Base-by-base conservation (phyloP, 306 rosid genomes). In the Cucumis hystrix region DNA sequence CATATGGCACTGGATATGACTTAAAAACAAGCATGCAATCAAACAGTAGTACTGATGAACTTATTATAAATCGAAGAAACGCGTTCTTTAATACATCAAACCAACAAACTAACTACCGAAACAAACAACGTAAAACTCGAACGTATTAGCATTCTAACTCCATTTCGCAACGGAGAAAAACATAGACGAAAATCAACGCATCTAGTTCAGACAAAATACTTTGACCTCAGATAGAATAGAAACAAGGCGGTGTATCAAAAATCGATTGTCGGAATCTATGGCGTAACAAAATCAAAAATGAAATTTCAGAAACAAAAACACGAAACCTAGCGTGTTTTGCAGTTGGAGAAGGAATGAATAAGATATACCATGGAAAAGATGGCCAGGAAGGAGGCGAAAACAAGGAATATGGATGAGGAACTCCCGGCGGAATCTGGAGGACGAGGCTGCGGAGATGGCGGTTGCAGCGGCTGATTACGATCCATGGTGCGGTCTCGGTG, bases 321-420 rank as follows among this genome's bases (percentile, higher is more conserved):
- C 23, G 52, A 54, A 75, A n/a, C 56, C 55, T 68, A 21, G 37
- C 35, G 55, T 37, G 57, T 68, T 68, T 68, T 7, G 37, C 56
- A 74, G 33, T 4, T 54, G 6, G 66, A 52, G 10, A 21, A 75
- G 40, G 75, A 79, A 58, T 21, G 37, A 7, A 74, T 9, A 6
- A 54, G 66, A 35, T 92, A 93, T 92, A 93, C 95, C 87, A 87
- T 4, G 77, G 84, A 81, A 79, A 78, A 76, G 57, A 86, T 71
- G 84, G 81, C 87, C 23, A 90, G 1, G 88, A 92, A 80, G 4
- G 65, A 67, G 62, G 86, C 55, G 54, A 87, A 69, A 58, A 83
- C 77, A 0, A 69, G 1, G 74, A 83, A 40, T 78, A 83, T 67
- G 81, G 82, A 15, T 7, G 87, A 74, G 35, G 84, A 84, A 55